phyloP scores from a whole-genome alignment of 768 basidiomycete species.

The Podaxis sp. region DNA sequence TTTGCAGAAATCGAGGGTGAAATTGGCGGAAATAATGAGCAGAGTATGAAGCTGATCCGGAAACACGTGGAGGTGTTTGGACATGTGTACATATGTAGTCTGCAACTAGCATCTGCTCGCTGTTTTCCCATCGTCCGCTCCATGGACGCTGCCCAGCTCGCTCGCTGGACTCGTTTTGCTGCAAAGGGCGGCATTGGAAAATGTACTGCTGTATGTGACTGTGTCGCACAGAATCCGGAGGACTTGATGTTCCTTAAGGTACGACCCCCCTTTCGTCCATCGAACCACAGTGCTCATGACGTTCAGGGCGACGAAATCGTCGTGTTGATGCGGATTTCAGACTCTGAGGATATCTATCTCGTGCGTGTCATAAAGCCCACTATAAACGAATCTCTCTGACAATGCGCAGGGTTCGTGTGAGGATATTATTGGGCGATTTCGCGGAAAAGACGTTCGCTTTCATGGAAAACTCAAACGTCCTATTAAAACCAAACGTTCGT shows the following conservation, averaged over 20 bases:
- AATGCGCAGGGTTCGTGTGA: slow-evolving; percentile 73
- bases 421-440: slow-evolving; percentile 78
- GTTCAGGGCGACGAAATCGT: slow-evolving; percentile 73
- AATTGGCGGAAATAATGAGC: neutral
- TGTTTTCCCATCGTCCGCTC: neutral
- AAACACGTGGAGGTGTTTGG: neutral
- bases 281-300: neutral
- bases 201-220: slow-evolving; percentile 70
- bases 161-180: slow-evolving; percentile 82
- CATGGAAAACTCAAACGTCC: slow-evolving; percentile 75
- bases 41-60: neutral
- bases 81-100: neutral
- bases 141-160: slow-evolving; percentile 71
- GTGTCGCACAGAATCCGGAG: slow-evolving; percentile 64
- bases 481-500: slow-evolving; percentile 67
- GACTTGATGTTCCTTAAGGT: slow-evolving; percentile 90
- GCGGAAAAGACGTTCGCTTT: slow-evolving; percentile 59
- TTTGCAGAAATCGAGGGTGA: slow-evolving; percentile 8
- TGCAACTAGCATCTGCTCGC: neutral
- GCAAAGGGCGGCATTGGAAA: slow-evolving; percentile 82
- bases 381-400: neutral
- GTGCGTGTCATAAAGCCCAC: slow-evolving; percentile 28
- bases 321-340: slow-evolving; percentile 67
- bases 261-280: slow-evolving; percentile 18
- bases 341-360: slow-evolving; percentile 52